phyloP scores from a whole-genome alignment of 2,329 filamentous ascomycete genomes.

The Penicillium sp. region DNA sequence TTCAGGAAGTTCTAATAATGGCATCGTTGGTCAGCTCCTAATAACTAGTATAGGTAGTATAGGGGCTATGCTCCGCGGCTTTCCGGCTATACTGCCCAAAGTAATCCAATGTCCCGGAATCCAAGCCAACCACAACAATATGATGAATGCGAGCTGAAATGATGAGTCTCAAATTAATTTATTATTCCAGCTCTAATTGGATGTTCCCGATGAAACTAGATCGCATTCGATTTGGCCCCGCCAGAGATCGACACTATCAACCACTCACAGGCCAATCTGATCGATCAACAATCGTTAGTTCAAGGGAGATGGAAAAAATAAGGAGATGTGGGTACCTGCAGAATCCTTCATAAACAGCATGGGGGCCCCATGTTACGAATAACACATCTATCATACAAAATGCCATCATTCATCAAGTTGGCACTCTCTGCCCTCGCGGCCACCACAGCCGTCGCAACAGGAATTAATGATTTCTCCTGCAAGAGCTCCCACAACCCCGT shows the following conservation, averaged over 20 bases:
- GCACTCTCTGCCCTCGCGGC: slow-evolving; percentile 17
- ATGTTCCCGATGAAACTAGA: background rate
- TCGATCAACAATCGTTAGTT: slow-evolving; percentile 22
- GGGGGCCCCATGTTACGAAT: background rate
- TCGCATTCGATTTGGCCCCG: background rate
- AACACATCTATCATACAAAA: background rate
- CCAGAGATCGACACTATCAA: background rate
- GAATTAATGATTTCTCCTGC: slow-evolving; percentile 39
- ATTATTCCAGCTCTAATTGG: background rate
- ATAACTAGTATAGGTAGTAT: background rate
- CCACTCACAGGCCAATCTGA: slow-evolving; percentile 12
- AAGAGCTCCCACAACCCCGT: slow-evolving; percentile 32
- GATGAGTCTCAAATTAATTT: slow-evolving; percentile 9
- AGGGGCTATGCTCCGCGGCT: background rate
- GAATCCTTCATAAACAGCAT: background rate
- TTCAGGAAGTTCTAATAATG: background rate
- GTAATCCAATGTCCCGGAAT: background rate
- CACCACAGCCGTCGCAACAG: slow-evolving; percentile 16
- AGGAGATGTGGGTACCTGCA: slow-evolving; percentile 1
- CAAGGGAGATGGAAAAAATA: slow-evolving; percentile 3
- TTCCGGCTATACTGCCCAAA: background rate
- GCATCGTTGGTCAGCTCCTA: background rate
- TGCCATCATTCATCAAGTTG: slow-evolving; percentile 19
- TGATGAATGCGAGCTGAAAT: background rate
- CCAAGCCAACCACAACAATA: background rate